Evolutionary conservation across 148 eudicot species (phyloP), one percentile per base, ranked within the genome.

Genomic region (Chenopodium berlandieri): DNA sequence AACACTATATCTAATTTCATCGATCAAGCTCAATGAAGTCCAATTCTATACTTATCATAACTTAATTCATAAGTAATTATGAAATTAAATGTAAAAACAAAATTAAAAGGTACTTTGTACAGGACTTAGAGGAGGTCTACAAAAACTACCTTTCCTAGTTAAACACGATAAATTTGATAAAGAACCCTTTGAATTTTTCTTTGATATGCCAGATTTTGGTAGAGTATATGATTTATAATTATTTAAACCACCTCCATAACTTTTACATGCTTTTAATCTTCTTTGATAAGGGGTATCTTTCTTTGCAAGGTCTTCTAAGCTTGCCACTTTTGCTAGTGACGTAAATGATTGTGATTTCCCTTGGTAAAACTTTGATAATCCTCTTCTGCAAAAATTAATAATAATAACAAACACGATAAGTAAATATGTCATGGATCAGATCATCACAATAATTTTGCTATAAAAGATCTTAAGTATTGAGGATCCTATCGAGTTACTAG

Each of bases 291-390:
- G 83, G 40, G 71, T 83, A 62, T 84, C 86, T 78, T 91, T 92
- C 89, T 94, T 92, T 32, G 89, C 88, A 32, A 94, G 88, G 84
- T 94, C 97, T 79, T 91, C 98, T 62, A 93, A 52, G 87, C 92
- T 95, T 78, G 85, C 82, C 80, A 89, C 98, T 68, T 87, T 91
- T 81, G 93, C 91, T 30, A 95, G 82, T 75, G 89, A 87, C 83
- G 97, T 90, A 79, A 89, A 95, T 23, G 98, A 93, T 75, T 95
- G 90, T 9, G 97, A 93, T 65, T 92, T 93, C 23, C 98, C 98
- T 78, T 95, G 77, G 78, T 93, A 95, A 60, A 78, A 95, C 82
- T 86, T 90, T 9, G 98, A 95, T 54, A 95, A 85, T 7, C 98
- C 98, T 86, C 89, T 90, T 88, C 98, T 94, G 90, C 82, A 88